A percentile compares a stretch with the other conserved stretches of the same genome.
phyloP scores from a whole-genome alignment of 768 basidiomycete genomes.

The Trametes elegans region DNA sequence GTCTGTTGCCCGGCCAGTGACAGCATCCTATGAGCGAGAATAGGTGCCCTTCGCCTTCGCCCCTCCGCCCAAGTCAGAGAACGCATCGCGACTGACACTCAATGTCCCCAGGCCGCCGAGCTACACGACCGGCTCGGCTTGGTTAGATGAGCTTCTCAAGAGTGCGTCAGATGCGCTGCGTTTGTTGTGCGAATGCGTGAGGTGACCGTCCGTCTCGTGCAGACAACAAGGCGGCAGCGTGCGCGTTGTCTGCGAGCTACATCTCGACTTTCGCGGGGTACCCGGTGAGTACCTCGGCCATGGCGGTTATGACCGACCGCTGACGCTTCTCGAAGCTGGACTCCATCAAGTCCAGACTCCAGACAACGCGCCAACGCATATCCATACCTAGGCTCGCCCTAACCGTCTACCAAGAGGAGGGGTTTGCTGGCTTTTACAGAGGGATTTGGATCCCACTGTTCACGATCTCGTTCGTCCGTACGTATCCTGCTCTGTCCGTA shows the following conservation, averaged over 20 bases:
- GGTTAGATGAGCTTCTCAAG: conserved; percentile 64
- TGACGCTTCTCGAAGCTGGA: conserved; percentile 79
- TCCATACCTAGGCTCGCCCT: conserved; percentile 70
- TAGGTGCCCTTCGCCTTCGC: conserved; percentile 38
- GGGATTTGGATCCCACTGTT: conserved; percentile 90
- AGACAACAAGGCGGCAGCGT: conserved; percentile 88
- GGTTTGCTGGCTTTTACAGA: conserved; percentile 87
- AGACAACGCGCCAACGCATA: conserved; percentile 75
- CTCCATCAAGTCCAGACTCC: conserved; percentile 90
- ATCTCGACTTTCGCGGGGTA: conserved; percentile 92
- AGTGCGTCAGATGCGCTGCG: conserved; percentile 39
- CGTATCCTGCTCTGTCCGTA: conserved; percentile 36
- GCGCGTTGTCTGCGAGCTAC: conserved; percentile 88
- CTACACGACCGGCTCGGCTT: conserved; percentile 60
- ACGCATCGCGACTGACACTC: no score
- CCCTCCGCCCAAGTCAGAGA: no score
- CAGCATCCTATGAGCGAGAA: conserved; percentile 78
- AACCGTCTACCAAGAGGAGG: conserved; percentile 79
- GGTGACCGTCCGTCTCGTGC: conserved; percentile 12
- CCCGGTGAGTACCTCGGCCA: conserved; percentile 46
- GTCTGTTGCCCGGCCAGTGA: conserved; percentile 63
- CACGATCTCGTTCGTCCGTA: conserved; percentile 95
- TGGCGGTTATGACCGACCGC: neutral
- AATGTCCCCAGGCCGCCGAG: conserved; percentile 59
- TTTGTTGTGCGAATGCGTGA: neutral